Evolutionary conservation across 2,329 filamentous ascomycete genomes (phyloP).

Genomic region (Chaetomium strumarium): DNA sequence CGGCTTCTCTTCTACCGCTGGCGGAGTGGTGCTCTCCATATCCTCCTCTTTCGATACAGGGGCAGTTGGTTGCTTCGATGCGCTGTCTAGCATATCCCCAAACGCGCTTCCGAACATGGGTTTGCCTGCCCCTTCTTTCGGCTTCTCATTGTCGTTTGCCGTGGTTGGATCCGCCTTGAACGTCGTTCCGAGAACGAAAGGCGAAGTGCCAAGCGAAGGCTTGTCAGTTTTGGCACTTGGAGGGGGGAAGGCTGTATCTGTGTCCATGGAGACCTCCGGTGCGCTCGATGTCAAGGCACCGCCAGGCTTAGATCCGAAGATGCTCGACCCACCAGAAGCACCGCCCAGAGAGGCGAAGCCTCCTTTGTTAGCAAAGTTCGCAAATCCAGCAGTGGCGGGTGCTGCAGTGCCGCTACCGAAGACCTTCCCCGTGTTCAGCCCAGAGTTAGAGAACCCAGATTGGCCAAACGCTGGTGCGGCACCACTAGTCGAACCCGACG

Average conservation of each 20-base stretch:
- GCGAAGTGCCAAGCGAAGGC: slow-evolving; percentile 42
- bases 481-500: slow-evolving; percentile 32
- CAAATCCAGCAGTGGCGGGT: slow-evolving; percentile 42
- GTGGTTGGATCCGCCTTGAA: slow-evolving; percentile 60
- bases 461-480: slow-evolving; percentile 49
- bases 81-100: slow-evolving; percentile 49
- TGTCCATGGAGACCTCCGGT: slow-evolving; percentile 32
- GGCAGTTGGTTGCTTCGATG: slow-evolving; percentile 32
- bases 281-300: slow-evolving; percentile 24
- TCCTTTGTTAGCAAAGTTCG: slow-evolving; percentile 47
- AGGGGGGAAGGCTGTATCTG: slow-evolving; percentile 36
- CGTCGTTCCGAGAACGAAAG: slow-evolving; percentile 62
- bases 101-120: slow-evolving; percentile 59
- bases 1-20: slow-evolving; percentile 31
- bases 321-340: slow-evolving; percentile 30
- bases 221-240: slow-evolving; percentile 34
- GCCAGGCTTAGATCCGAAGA: slow-evolving; percentile 39
- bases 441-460: slow-evolving; percentile 40
- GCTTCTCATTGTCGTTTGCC: slow-evolving; percentile 53
- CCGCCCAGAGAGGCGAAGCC: slow-evolving; percentile 49
- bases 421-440: slow-evolving; percentile 32
- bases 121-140: slow-evolving; percentile 36
- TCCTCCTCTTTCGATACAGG: slow-evolving; percentile 43
- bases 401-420: slow-evolving; percentile 31
- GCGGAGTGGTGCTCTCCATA: slow-evolving; percentile 39